Percentiles rank a stretch among this genome's conserved stretches.
phyloP scores from a whole-genome alignment of 2,329 filamentous ascomycete genomes.

The Alternaria ethzedia region DNA sequence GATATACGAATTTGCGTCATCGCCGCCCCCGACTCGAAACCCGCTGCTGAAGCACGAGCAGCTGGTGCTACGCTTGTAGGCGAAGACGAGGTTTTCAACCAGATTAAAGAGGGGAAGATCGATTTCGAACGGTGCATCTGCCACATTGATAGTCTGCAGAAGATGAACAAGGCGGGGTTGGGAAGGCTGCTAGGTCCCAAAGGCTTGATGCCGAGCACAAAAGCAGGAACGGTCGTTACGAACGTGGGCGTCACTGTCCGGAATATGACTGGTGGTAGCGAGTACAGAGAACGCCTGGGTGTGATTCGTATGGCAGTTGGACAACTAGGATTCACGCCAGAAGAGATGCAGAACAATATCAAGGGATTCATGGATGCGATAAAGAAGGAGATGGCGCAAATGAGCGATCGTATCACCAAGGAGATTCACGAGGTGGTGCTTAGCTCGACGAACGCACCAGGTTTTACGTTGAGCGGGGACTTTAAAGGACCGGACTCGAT shows the following conservation, averaged over 20 bases:
- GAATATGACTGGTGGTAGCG: slow-evolving; percentile 81
- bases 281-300: slow-evolving; percentile 85
- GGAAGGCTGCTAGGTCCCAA: slow-evolving; percentile 84
- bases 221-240: slow-evolving; percentile 86
- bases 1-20: slow-evolving; percentile 90
- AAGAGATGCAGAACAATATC: slow-evolving; percentile 85
- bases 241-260: slow-evolving; percentile 77
- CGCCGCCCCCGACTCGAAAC: slow-evolving; percentile 78
- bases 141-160: slow-evolving; percentile 77
- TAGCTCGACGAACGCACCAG: slow-evolving; percentile 85
- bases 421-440: slow-evolving; percentile 79
- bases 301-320: slow-evolving; percentile 90
- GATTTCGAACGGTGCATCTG: slow-evolving; percentile 90
- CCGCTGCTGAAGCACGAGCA: slow-evolving; percentile 73
- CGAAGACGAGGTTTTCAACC: slow-evolving; percentile 83
- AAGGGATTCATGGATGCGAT: slow-evolving; percentile 75
- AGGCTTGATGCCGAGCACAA: slow-evolving; percentile 89
- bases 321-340: slow-evolving; percentile 85
- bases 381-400: slow-evolving; percentile 74
- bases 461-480: slow-evolving; percentile 83
- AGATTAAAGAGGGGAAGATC: slow-evolving; percentile 76
- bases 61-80: slow-evolving; percentile 85
- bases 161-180: slow-evolving; percentile 80
- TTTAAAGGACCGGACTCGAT: slow-evolving; percentile 63
- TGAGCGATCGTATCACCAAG: slow-evolving; percentile 72